Conservation (phyloP, 805 yeast genomes). For the Zygoascus ofunaensis region DNA sequence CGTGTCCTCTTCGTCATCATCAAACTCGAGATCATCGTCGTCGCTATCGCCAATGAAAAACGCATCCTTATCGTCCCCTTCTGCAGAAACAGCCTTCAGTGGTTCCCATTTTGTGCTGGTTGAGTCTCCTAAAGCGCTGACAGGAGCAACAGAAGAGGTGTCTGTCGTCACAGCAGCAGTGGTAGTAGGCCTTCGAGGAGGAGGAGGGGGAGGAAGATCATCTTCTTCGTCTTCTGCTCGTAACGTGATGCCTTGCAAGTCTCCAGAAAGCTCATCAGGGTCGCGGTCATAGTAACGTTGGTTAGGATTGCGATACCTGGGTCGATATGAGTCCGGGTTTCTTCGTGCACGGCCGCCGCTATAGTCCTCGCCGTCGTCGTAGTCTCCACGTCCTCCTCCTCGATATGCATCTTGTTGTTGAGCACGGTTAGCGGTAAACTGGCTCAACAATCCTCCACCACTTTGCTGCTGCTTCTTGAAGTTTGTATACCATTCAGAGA, state of each 20-base stretch:
- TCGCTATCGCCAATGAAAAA: conserved; percentile 45
- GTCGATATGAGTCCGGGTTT: conserved; percentile 6
- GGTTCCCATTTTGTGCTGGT: conserved; percentile 35
- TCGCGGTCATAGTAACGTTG: conserved; percentile 41
- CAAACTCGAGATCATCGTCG: conserved; percentile 27
- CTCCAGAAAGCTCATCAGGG: conserved; percentile 43
- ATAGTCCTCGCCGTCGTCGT: not conserved
- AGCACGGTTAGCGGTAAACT: conserved; percentile 5
- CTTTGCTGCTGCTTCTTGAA: conserved; percentile 37
- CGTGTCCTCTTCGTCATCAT: conserved; percentile 1
- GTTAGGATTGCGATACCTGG: not conserved
- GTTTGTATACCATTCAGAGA: conserved; percentile 71
- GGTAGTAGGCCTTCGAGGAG: conserved; percentile 27
- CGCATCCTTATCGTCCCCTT: conserved; percentile 35
- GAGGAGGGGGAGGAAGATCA: conserved; percentile 12
- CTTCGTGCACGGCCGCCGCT: conserved; percentile 1
- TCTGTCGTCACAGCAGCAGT: conserved; percentile 14
- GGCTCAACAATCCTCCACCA: conserved; percentile 17
- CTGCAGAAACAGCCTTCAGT: conserved; percentile 32
- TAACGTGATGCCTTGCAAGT: conserved; percentile 42
- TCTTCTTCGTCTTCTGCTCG: conserved; percentile 28
- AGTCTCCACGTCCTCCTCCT: not conserved
- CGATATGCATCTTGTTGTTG: conserved; percentile 3
- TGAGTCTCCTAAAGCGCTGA: conserved; percentile 19
- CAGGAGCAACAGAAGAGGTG: conserved; percentile 9